A percentile compares a stretch with the other conserved stretches of the same genome.
Conservation (phyloP, 257 asterid species). For the Scutellaria minor region DNA sequence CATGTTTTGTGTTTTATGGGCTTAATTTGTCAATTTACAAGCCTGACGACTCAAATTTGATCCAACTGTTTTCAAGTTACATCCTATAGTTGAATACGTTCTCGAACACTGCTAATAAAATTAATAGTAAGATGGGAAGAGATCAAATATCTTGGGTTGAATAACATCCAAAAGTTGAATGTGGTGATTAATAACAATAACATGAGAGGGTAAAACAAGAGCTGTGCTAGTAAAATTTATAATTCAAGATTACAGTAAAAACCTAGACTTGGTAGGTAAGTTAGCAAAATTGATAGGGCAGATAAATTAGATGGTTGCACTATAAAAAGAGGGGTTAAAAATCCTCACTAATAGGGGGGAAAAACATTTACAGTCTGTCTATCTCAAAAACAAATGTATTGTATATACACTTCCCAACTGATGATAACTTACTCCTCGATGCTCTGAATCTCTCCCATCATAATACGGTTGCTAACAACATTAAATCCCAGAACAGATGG, state of each 20-base stretch:
- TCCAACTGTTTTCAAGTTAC: no score
- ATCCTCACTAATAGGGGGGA: constrained; percentile 21
- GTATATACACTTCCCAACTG: constrained; percentile 55
- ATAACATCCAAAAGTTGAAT: no score
- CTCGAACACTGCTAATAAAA: no score
- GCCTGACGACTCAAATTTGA: no score
- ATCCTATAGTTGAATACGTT: no score
- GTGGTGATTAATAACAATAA: no score
- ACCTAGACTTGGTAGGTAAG: constrained; percentile 23
- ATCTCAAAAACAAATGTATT: constrained; percentile 49
- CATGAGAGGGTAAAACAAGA: no score
- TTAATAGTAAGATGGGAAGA: no score
- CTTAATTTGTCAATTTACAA: no score
- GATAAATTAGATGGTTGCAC: constrained; percentile 58
- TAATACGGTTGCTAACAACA: constrained; percentile 92
- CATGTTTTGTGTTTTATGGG: no score
- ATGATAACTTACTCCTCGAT: constrained; percentile 58
- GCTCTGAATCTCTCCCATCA: constrained; percentile 99
- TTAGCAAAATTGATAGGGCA: constrained; percentile 40
- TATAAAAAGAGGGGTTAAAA: constrained; percentile 47
- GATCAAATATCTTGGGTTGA: no score
- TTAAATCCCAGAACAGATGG: constrained; percentile 87
- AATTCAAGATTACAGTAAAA: constrained; percentile 22
- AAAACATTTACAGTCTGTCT: constrained; percentile 53
- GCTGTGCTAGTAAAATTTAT: neutral